phyloP scores from a whole-genome alignment of 140 eudicot species.

The Erigeron philadelphicus region DNA sequence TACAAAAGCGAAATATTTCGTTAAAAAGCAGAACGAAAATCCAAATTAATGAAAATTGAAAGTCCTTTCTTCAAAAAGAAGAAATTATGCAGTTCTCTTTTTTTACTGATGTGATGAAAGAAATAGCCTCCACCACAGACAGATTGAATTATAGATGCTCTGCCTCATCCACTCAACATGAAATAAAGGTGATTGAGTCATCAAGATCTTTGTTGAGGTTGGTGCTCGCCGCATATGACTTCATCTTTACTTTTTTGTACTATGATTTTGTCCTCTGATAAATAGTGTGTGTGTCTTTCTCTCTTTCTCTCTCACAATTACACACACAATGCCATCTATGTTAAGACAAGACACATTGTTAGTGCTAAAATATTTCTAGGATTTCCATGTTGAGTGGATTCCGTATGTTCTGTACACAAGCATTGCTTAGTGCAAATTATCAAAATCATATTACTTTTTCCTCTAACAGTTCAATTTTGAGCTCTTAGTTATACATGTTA shows the following conservation, averaged over 20 bases:
- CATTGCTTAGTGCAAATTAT: conserved; percentile 10
- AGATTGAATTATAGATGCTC: conserved; percentile 29
- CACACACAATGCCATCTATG: conserved; percentile 19
- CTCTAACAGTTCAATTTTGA: not conserved
- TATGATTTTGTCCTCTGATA: conserved; percentile 4
- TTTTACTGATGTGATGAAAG: conserved; percentile 25
- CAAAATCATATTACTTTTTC: not conserved
- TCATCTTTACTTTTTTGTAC: conserved; percentile 1
- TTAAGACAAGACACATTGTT: conserved; percentile 26
- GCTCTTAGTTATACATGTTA: conserved; percentile 1
- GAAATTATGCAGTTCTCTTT: conserved; percentile 8
- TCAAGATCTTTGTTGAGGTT: conserved; percentile 38
- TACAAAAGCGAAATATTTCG: conserved; percentile 22
- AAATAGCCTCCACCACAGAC: conserved; percentile 27
- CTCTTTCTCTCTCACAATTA: conserved; percentile 3
- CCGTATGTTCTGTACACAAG: conserved; percentile 32
- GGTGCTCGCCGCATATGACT: conserved; percentile 55
- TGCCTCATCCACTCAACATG: conserved; percentile 31
- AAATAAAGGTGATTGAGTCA: conserved; percentile 5
- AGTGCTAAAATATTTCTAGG: conserved; percentile 25
- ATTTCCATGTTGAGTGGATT: conserved; percentile 22
- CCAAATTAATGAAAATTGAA: conserved; percentile 19
- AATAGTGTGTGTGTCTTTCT: conserved; percentile 23
- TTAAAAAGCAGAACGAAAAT: conserved; percentile 15
- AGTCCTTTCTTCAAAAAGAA: conserved; percentile 19